A percentile compares a stretch with the other conserved stretches of the same genome.
phyloP scores from a whole-genome alignment of 371 early-diverging fungal genomes.

The Mucor piriformis region DNA sequence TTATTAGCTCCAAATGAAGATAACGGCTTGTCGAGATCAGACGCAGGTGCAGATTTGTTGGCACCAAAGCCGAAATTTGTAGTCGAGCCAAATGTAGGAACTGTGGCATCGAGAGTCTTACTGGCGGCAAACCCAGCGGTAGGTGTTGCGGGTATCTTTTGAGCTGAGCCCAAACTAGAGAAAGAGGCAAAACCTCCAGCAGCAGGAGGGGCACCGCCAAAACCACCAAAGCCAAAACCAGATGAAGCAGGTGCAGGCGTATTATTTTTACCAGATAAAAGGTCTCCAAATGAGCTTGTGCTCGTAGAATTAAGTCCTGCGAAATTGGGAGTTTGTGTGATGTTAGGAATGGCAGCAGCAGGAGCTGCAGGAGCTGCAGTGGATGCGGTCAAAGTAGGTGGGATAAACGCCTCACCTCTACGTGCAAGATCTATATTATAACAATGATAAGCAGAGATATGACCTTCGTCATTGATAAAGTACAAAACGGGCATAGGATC shows the following conservation, averaged over 20 bases:
- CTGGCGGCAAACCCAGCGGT: slow-evolving; percentile 29
- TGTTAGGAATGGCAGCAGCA: not conserved
- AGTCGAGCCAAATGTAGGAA: slow-evolving; percentile 18
- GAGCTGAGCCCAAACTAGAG: slow-evolving; percentile 9
- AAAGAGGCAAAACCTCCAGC: slow-evolving; percentile 5
- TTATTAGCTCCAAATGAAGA: slow-evolving; percentile 1
- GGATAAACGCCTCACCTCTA: slow-evolving; percentile 29
- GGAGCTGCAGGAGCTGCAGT: not conserved
- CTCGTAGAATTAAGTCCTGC: slow-evolving; percentile 4
- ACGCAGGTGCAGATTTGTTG: slow-evolving; percentile 10
- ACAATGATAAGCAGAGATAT: slow-evolving; percentile 45
- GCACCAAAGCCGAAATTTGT: not conserved
- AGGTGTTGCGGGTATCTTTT: slow-evolving; percentile 18
- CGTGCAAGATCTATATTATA: slow-evolving; percentile 40
- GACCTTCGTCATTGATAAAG: slow-evolving; percentile 50
- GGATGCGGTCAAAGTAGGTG: not conserved
- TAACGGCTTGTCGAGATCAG: slow-evolving; percentile 9
- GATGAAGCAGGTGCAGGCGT: not conserved
- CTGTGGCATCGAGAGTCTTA: not conserved
- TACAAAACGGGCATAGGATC: slow-evolving; percentile 44
- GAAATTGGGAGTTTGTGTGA: not conserved
- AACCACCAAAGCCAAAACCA: slow-evolving; percentile 2
- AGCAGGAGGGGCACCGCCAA: not conserved
- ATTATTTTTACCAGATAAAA: slow-evolving; percentile 19
- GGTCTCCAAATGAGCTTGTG: slow-evolving; percentile 14